Base-by-base conservation (phyloP, 2,329 filamentous ascomycete species). In the Sordariomycetes sp. region DNA sequence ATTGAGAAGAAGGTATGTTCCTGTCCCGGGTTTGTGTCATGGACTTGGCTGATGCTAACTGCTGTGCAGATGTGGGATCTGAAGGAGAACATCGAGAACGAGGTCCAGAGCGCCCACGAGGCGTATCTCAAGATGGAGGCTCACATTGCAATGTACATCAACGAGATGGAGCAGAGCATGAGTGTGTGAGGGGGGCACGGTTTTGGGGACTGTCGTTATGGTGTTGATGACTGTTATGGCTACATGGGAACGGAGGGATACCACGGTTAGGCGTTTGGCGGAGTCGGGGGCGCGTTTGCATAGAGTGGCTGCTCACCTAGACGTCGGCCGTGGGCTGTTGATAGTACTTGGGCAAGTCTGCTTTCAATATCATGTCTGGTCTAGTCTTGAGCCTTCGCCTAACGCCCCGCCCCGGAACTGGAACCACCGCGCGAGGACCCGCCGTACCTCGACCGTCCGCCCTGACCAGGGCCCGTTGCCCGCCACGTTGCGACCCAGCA, bases 81-180 rank as follows among this genome's bases (percentile, higher is more conserved):
- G 63, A 97, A 96, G 68, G 94, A 97, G 69, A 95, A 94, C 65
- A 96, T 99, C 61, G 92, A 97, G 68, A 91, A 86, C 60, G 94
- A 99, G 71, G 86, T 97, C 10, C 89, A 94, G 67, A 83, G 82
- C 58, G 90, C 94, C 1, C 84, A 95, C 64, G 91, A 95, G 62
- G 90, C 97, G 74, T 99, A 96, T 71, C 80, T 95, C 68, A 96
- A 96, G 82, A 87, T 99, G 83, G 92, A 97, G 70, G 86, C 90
- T 42, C 94, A 99, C 68, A 95, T 99, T 70, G 92, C 91, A 72
- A 77, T 97, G 61, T 99, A 99, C 75, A 95, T 99, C 67, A 95
- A 89, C 4, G 94, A 99, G 77, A 96, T 99, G 91, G 94, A 97
- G 72, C 91, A 96, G 72, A 86, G 85, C 58, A 82, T 94, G 63